phyloP scores from a whole-genome alignment of 441 rosid genomes.

The Geranium incanum region DNA sequence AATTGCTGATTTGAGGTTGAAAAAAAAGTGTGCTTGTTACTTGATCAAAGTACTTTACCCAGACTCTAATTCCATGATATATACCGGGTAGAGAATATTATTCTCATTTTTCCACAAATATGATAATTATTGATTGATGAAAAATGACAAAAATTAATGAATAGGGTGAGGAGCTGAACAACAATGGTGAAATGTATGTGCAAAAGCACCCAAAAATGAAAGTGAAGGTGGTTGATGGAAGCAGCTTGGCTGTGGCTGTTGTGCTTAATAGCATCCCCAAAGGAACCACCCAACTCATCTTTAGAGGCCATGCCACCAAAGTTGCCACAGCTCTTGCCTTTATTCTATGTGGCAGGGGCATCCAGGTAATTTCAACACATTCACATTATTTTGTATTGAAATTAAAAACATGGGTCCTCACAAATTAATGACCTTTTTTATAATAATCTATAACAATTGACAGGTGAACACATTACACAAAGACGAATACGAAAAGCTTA shows the following conservation, averaged over 20 bases:
- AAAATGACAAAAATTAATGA: too few species aligned
- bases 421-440: too few species aligned
- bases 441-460: too few species aligned
- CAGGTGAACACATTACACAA: conserved; percentile 31
- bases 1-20: too few species aligned
- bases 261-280: conserved; percentile 39
- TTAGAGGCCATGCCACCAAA: conserved; percentile 39
- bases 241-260: conserved; percentile 45
- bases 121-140: too few species aligned
- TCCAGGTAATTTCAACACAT: conserved; percentile 2
- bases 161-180: conserved; percentile 50
- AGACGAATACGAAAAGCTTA: conserved; percentile 35
- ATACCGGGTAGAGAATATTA: too few species aligned
- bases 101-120: too few species aligned
- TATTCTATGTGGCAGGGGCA: conserved; percentile 34
- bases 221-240: conserved; percentile 62
- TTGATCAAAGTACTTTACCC: too few species aligned
- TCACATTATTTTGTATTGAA: too few species aligned
- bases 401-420: too few species aligned
- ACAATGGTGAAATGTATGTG: conserved; percentile 37
- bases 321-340: conserved; percentile 40
- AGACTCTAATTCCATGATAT: too few species aligned
- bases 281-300: conserved; percentile 43
- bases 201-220: conserved; percentile 39
- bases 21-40: too few species aligned